These are phyloP conservation scores for Leishmania mexicana DNA, from an alignment of 208 protist genomes.

Conservation along the genomic window DNA sequence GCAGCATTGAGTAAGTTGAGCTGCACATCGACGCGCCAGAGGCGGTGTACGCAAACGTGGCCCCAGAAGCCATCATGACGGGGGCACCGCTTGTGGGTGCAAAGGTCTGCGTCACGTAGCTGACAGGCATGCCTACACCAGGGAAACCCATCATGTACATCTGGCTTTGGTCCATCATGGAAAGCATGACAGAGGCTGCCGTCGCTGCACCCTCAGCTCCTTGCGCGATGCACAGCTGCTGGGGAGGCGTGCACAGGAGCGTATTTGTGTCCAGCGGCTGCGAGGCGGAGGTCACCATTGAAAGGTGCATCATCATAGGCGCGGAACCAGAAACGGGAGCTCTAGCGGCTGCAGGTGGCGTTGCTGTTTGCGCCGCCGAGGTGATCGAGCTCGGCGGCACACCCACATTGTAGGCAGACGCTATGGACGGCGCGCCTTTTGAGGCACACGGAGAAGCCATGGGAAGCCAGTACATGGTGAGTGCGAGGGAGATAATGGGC, in stretches of 20 bases:
- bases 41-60: neutral
- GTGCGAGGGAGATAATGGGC: neutral
- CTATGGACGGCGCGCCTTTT: neutral
- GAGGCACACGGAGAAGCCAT: neutral
- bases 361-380: neutral
- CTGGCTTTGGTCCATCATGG: neutral
- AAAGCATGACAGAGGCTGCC: neutral
- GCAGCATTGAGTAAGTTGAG: neutral
- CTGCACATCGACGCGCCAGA: neutral
- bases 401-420: neutral
- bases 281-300: neutral
- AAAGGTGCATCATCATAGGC: neutral
- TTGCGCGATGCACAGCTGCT: neutral
- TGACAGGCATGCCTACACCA: neutral
- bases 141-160: neutral
- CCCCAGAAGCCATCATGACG: neutral
- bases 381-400: neutral
- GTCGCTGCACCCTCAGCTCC: neutral
- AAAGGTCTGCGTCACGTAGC: neutral
- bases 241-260: neutral
- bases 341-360: neutral
- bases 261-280: neutral
- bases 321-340: neutral
- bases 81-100: neutral
- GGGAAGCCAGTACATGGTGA: conserved; percentile 3